These are phyloP conservation scores for Platismatia glauca DNA, from an alignment of 495 filamentous ascomycete species.

Conservation along the genomic window DNA sequence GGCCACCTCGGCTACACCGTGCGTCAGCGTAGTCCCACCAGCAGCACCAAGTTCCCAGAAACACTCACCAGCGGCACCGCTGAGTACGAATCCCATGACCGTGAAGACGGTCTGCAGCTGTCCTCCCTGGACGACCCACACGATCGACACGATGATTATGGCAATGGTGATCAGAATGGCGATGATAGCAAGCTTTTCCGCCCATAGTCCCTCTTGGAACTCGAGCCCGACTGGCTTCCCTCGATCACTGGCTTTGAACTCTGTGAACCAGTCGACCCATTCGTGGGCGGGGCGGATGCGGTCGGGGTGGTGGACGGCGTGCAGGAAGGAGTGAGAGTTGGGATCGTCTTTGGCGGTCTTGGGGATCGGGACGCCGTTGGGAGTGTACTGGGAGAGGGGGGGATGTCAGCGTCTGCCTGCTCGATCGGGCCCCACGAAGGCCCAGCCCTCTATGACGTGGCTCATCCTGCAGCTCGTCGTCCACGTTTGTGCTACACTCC, in stretches of 20 bases:
- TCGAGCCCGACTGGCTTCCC: conserved; percentile 18
- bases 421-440: not conserved
- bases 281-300: conserved; percentile 16
- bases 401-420: conserved; percentile 2
- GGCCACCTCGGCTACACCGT: conserved; percentile 19
- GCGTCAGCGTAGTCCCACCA: not conserved
- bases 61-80: conserved; percentile 19
- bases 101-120: conserved; percentile 26
- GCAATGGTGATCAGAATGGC: conserved; percentile 22
- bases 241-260: conserved; percentile 18
- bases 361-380: conserved; percentile 19
- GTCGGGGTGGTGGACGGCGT: conserved; percentile 21
- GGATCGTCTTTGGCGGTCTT: conserved; percentile 20
- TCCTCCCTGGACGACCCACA: conserved; percentile 22
- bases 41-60: no score
- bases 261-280: conserved; percentile 25
- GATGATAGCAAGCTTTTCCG: conserved; percentile 22
- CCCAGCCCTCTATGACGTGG: not conserved
- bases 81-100: conserved; percentile 25
- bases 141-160: conserved; percentile 23
- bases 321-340: conserved; percentile 17
- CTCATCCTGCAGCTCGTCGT: not conserved
- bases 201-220: conserved; percentile 24
- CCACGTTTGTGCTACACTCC: no score
- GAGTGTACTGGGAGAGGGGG: conserved; percentile 14